Conservation (phyloP, 176 grass and related monocot genomes). For the Cenchrus fungigraminus region DNA sequence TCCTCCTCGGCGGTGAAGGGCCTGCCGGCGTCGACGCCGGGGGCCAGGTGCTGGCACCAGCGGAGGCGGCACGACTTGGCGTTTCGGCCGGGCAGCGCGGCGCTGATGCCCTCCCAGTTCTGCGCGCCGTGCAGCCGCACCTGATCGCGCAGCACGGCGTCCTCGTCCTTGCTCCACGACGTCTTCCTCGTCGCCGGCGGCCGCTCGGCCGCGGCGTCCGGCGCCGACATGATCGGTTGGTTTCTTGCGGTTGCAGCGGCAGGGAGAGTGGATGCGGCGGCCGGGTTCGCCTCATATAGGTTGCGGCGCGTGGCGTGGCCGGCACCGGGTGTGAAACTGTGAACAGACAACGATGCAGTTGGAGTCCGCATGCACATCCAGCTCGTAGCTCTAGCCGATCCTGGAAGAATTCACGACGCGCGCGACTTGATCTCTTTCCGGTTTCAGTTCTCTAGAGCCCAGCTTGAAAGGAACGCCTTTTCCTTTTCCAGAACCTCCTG, state of each 20-base stretch:
- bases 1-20: background rate
- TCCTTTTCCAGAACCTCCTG: too few relatives aligned
- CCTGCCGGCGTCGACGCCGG: conserved; percentile 29
- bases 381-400: too few relatives aligned
- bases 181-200: conserved; percentile 38
- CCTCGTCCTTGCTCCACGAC: conserved; percentile 66
- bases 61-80: conserved; percentile 78
- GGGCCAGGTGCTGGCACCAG: conserved; percentile 70
- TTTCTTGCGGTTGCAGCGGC: too few relatives aligned
- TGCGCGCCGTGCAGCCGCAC: conserved; percentile 53
- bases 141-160: conserved; percentile 46
- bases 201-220: background rate
- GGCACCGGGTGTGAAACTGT: too few relatives aligned
- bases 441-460: too few relatives aligned
- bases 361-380: too few relatives aligned
- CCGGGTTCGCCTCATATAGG: too few relatives aligned
- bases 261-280: too few relatives aligned
- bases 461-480: too few relatives aligned
- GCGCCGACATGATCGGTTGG: background rate
- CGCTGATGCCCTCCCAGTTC: conserved; percentile 62
- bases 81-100: conserved; percentile 43
- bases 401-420: too few relatives aligned
- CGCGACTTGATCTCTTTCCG: background rate
- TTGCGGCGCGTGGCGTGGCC: too few relatives aligned
- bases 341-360: too few relatives aligned